Conservation (phyloP, 495 filamentous ascomycete genomes). For the Penicillium turbatum region DNA sequence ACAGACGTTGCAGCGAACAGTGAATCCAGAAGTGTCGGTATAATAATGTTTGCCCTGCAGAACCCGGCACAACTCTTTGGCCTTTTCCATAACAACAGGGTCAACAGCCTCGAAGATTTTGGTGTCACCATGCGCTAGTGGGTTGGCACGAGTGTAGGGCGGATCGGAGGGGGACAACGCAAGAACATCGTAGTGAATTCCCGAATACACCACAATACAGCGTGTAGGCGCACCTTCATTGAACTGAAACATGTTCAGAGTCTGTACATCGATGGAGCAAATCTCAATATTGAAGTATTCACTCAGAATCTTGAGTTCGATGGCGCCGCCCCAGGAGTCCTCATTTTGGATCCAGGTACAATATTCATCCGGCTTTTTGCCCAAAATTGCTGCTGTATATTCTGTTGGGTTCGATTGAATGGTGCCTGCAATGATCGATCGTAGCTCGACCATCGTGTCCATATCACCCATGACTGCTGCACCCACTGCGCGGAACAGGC, state of each 20-base stretch:
- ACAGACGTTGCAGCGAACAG: constrained; percentile 76
- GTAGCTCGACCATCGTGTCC: constrained; percentile 70
- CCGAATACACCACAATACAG: constrained; percentile 85
- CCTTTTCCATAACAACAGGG: constrained; percentile 62
- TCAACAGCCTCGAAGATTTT: constrained; percentile 72
- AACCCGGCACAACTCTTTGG: constrained; percentile 67
- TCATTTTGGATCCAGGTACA: constrained; percentile 78
- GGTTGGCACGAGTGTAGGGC: constrained; percentile 51
- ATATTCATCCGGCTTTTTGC: constrained; percentile 69
- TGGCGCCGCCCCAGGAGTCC: constrained; percentile 86
- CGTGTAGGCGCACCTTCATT: constrained; percentile 69
- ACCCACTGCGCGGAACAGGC: constrained; percentile 86
- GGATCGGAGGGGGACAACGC: constrained; percentile 65
- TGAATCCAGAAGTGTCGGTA: constrained; percentile 81
- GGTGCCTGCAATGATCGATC: constrained; percentile 72
- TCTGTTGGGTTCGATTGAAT: constrained; percentile 69
- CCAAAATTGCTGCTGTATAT: constrained; percentile 73
- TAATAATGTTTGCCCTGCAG: constrained; percentile 75
- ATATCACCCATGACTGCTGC: constrained; percentile 68
- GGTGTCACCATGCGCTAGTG: constrained; percentile 67
- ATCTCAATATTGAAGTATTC: constrained; percentile 87
- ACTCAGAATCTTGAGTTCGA: constrained; percentile 81
- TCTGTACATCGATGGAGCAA: constrained; percentile 74
- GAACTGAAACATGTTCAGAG: constrained; percentile 65
- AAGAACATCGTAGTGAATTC: constrained; percentile 94